Evolutionary conservation across 225 moss, liverwort and hornwort genomes (phyloP).

Genomic region (Climacium dendroides): DNA sequence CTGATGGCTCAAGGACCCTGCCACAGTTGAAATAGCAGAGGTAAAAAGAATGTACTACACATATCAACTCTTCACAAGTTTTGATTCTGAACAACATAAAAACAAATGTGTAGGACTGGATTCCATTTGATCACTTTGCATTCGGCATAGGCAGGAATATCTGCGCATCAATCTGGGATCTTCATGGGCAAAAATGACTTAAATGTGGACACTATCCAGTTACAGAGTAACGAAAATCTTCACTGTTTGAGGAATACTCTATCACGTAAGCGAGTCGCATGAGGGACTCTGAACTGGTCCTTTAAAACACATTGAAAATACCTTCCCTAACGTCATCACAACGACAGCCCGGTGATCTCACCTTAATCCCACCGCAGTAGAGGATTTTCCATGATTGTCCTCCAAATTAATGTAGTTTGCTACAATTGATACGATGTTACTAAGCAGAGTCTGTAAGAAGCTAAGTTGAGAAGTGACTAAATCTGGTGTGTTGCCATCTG

Average conservation of each 20-base stretch:
- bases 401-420: constrained; percentile 57
- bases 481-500: constrained; percentile 36
- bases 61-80: not conserved
- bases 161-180: not conserved
- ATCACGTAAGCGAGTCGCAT: not conserved
- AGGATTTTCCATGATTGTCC: constrained; percentile 15
- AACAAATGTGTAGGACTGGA: not conserved
- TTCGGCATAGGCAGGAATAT: not conserved
- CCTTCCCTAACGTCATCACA: not conserved
- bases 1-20: constrained; percentile 23
- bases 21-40: not conserved
- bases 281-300: not conserved
- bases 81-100: not conserved
- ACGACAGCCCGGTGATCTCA: constrained; percentile 1
- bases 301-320: not conserved
- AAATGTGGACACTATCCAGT: not conserved
- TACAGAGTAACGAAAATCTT: not conserved
- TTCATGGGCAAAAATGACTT: not conserved
- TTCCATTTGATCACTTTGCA: not conserved
- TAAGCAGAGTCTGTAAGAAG: constrained; percentile 45
- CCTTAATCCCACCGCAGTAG: constrained; percentile 21
- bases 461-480: constrained; percentile 38
- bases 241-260: not conserved
- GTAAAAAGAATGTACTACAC: not conserved
- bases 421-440: constrained; percentile 56